phyloP scores from a whole-genome alignment of 371 early-diverging fungal genomes.

The Lichtheimia ramosa region DNA sequence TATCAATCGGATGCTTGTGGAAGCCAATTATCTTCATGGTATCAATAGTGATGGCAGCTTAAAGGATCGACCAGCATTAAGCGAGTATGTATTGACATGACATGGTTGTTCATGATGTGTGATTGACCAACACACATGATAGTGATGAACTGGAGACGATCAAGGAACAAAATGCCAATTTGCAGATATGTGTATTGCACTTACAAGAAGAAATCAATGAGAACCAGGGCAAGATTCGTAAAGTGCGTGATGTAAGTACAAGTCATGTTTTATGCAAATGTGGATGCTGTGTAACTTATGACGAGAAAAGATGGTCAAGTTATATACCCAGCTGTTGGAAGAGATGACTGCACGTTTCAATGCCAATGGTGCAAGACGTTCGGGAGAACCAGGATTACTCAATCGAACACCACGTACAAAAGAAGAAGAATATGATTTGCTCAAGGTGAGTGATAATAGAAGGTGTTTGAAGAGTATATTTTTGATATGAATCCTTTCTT shows the following conservation, averaged over 20 bases:
- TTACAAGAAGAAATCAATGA: slow-evolving; percentile 75
- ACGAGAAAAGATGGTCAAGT: slow-evolving; percentile 38
- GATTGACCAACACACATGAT: neutral
- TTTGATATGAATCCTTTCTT: slow-evolving; percentile 1
- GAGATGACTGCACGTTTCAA: slow-evolving; percentile 44
- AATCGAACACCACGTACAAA: slow-evolving; percentile 40
- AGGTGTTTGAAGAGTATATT: neutral
- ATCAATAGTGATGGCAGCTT: slow-evolving; percentile 28
- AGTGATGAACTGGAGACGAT: slow-evolving; percentile 53
- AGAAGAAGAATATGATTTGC: slow-evolving; percentile 70
- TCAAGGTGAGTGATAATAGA: slow-evolving; percentile 47
- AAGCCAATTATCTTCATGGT: slow-evolving; percentile 56
- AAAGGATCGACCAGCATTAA: slow-evolving; percentile 31
- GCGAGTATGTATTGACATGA: slow-evolving; percentile 45
- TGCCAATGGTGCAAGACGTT: slow-evolving; percentile 13
- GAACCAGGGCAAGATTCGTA: slow-evolving; percentile 65
- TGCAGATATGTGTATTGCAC: slow-evolving; percentile 57
- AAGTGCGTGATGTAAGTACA: slow-evolving; percentile 69
- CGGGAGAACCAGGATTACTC: slow-evolving; percentile 23
- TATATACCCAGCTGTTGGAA: slow-evolving; percentile 56
- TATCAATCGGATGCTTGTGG: slow-evolving; percentile 66
- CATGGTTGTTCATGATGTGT: too few relatives aligned
- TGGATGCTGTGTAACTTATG: too few relatives aligned
- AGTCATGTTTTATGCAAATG: too few relatives aligned
- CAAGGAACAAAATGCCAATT: slow-evolving; percentile 59